phyloP scores from a whole-genome alignment of 2,329 filamentous ascomycete species.

The Fusarium lyarnte region DNA sequence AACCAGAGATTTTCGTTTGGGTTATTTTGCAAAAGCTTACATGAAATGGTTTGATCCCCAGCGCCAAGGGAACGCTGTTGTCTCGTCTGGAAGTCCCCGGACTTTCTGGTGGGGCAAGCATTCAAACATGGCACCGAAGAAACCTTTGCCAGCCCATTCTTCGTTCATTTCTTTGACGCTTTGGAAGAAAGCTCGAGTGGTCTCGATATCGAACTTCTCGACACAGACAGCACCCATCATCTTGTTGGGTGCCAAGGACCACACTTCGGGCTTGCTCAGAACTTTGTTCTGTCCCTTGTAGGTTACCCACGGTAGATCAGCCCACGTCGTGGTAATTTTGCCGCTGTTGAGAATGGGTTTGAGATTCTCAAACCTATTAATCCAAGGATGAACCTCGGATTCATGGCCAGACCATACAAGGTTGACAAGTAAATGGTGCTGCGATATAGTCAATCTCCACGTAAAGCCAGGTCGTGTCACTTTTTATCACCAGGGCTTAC shows the following conservation, averaged over 20 bases:
- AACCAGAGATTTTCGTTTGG: not conserved
- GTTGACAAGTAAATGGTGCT: not conserved
- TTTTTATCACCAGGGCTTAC: not conserved
- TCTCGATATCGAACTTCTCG: not conserved
- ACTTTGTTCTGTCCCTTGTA: not conserved
- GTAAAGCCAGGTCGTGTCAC: not conserved
- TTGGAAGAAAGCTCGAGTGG: not conserved
- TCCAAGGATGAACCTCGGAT: not conserved
- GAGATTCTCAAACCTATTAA: not conserved
- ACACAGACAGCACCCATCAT: not conserved
- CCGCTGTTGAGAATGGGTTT: not conserved
- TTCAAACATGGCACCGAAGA: not conserved
- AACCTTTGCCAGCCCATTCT: not conserved
- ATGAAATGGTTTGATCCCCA: not conserved
- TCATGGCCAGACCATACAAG: not conserved
- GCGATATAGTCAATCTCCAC: not conserved
- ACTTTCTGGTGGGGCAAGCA: not conserved
- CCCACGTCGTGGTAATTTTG: not conserved
- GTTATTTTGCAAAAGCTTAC: not conserved
- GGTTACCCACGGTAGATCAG: not conserved
- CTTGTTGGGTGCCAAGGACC: not conserved
- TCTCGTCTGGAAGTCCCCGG: not conserved
- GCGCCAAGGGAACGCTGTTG: not conserved
- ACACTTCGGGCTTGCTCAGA: not conserved
- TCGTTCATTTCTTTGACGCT: not conserved